A percentile compares a stretch with the other conserved stretches of the same genome.
Conservation (phyloP, 352 stramenopile genomes). For the Elongisporangium prolatum region DNA sequence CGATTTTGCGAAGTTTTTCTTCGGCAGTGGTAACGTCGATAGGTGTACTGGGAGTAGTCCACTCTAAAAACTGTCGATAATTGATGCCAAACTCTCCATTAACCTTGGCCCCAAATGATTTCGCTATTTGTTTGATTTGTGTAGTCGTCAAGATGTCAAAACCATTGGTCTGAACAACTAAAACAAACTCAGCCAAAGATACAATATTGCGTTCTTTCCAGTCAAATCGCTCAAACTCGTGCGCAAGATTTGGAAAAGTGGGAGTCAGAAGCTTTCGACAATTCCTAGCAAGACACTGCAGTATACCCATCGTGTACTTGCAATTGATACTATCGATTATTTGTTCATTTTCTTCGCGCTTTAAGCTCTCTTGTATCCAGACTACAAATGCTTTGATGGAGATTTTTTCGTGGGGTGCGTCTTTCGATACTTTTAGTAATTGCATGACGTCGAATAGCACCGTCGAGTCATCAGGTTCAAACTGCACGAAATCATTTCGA, state of each 20-base stretch:
- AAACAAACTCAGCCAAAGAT: slow-evolving; percentile 39
- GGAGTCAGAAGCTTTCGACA: slow-evolving; percentile 37
- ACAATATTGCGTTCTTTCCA: slow-evolving; percentile 49
- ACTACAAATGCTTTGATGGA: slow-evolving; percentile 30
- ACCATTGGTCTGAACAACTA: slow-evolving; percentile 25
- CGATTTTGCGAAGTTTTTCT: slow-evolving; percentile 40
- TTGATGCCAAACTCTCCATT: slow-evolving; percentile 50
- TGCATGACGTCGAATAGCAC: slow-evolving; percentile 30
- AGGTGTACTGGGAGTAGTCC: slow-evolving; percentile 36
- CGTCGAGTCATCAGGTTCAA: slow-evolving; percentile 31
- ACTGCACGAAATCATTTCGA: slow-evolving; percentile 15
- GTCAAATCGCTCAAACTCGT: slow-evolving; percentile 60
- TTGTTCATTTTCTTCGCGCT: slow-evolving; percentile 1
- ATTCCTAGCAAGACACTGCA: slow-evolving; percentile 52
- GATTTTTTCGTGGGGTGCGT: slow-evolving; percentile 11
- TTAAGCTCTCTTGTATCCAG: slow-evolving; percentile 25
- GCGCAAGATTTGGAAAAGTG: slow-evolving; percentile 26
- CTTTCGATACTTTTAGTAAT: slow-evolving; percentile 1
- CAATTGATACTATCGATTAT: slow-evolving; percentile 17
- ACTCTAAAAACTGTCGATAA: slow-evolving; percentile 65
- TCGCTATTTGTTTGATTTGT: slow-evolving; percentile 42
- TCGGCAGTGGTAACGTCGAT: slow-evolving; percentile 41
- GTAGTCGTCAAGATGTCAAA: slow-evolving; percentile 40
- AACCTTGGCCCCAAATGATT: slow-evolving; percentile 45
- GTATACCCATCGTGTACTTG: slow-evolving; percentile 31